Evolutionary conservation across 345 rosid species (phyloP), one percentile per base, ranked within the genome.

Genomic region (Hibiscus trionum): DNA sequence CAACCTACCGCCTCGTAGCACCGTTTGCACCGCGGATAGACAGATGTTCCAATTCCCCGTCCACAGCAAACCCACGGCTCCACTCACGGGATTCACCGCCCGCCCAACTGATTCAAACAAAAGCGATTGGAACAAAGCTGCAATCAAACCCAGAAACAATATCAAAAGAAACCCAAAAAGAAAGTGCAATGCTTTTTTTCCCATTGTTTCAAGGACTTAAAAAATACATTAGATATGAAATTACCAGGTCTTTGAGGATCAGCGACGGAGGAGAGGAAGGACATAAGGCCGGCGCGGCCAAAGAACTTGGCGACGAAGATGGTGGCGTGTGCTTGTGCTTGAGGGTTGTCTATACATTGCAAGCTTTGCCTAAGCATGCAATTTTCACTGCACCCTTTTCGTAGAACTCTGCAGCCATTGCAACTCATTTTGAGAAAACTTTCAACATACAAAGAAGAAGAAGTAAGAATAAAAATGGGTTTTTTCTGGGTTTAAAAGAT

Each of bases 261-360:
- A 19, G 97, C 88, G 55, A 87, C 95, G 70, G 91, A 78, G 77
- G 93, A 85, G 66, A 93, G 81, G 63, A 88, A 90, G 67, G 93
- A 88, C 82, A 90, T 80, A 61, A 93, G 91, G 49, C 90, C 95
- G 57, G 95, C 90, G 14, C 98, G 98, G 76, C 98, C 98, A 64
- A 90, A 93, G 85, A 93, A 93, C 68, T 87, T 89, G 61, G 98
- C 93, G 52, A 93, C 91, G 75, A 90, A 93, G 33, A 90, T 80
- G 39, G 98, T 93, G 71, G 98, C 98, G 81, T 93, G 72, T 21
- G 90, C 93, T 70, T 93, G 97, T 19, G 95, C 87, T 67, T 88
- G 88, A 0, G 95, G 73, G 10, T 79, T 73, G 26, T 81, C 84
- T 71, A 93, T 80, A 85, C 86, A 86, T 60, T 83, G 87, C 7